Conservation (phyloP, 768 basidiomycete genomes). For the Pluteus cervinus region DNA sequence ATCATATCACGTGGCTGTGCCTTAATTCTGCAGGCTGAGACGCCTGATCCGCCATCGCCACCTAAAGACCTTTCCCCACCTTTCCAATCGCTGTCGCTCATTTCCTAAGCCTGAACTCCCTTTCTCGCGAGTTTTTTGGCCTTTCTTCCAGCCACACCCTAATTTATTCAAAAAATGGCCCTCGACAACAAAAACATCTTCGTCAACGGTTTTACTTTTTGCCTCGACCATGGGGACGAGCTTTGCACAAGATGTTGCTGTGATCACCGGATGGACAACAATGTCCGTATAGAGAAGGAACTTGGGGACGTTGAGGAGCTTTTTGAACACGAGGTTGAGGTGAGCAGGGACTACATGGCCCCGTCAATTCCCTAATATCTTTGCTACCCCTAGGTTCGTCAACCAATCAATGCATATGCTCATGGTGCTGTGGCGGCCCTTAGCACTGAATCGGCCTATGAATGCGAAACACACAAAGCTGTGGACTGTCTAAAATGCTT, state of each 20-base stretch:
- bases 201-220: conserved; percentile 13
- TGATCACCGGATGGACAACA: conserved; percentile 13
- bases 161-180: no score
- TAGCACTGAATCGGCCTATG: conserved; percentile 10
- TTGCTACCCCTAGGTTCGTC: conserved; percentile 6
- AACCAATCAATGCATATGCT: conserved; percentile 8
- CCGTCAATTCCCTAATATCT: background rate
- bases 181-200: no score
- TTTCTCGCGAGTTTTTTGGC: no score
- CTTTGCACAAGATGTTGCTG: conserved; percentile 10
- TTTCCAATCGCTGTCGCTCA: no score
- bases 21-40: no score
- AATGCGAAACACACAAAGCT: conserved; percentile 21
- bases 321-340: conserved; percentile 9
- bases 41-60: no score
- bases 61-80: no score
- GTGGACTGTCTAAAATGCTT: conserved; percentile 28
- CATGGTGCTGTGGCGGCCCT: conserved; percentile 6
- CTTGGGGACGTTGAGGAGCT: conserved; percentile 5
- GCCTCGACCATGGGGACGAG: conserved; percentile 14
- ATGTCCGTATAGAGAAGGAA: conserved; percentile 6
- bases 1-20: no score
- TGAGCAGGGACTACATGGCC: background rate
- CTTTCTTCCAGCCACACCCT: no score
- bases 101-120: no score